Conservation (phyloP, 495 filamentous ascomycete genomes). For the Aeminium ludgeri region DNA sequence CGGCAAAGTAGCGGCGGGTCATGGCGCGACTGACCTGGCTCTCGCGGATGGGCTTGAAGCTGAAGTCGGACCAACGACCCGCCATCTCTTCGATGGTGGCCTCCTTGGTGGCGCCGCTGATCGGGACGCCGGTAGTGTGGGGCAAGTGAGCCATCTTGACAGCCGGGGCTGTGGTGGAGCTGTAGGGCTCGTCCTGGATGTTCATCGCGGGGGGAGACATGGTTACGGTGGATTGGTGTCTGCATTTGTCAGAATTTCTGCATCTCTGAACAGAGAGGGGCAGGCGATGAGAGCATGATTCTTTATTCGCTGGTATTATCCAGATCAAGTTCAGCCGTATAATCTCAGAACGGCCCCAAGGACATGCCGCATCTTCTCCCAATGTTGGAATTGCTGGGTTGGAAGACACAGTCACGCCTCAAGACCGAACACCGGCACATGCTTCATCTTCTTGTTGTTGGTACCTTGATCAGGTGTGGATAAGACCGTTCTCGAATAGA, state of each 20-base stretch:
- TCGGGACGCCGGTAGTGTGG: slow-evolving; percentile 23
- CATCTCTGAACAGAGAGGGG: neutral
- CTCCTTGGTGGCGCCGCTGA: slow-evolving; percentile 29
- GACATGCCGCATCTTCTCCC: slow-evolving; percentile 13
- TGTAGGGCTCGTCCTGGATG: slow-evolving; percentile 22
- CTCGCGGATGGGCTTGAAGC: slow-evolving; percentile 74
- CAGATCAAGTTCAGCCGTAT: slow-evolving; percentile 95
- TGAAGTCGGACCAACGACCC: slow-evolving; percentile 59
- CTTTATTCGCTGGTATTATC: slow-evolving; percentile 96
- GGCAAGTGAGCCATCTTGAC: slow-evolving; percentile 9
- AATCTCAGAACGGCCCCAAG: slow-evolving; percentile 58
- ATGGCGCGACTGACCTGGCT: slow-evolving; percentile 80
- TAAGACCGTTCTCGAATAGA: slow-evolving; percentile 9
- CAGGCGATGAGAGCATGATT: slow-evolving; percentile 48
- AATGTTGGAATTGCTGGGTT: slow-evolving; percentile 9
- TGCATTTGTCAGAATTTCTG: slow-evolving; percentile 23
- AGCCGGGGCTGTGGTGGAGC: slow-evolving; percentile 1
- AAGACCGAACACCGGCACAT: slow-evolving; percentile 53
- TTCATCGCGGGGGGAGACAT: slow-evolving; percentile 62
- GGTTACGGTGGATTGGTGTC: slow-evolving; percentile 18
- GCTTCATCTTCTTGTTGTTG: slow-evolving; percentile 35
- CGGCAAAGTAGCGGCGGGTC: slow-evolving; percentile 78
- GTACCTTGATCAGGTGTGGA: slow-evolving; percentile 38
- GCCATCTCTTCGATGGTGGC: slow-evolving; percentile 40
- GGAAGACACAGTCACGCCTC: slow-evolving; percentile 17